Evolutionary conservation across 78 protist species (phyloP), one percentile per base, ranked within the genome.

Genomic region (Ministeria vibrans): DNA sequence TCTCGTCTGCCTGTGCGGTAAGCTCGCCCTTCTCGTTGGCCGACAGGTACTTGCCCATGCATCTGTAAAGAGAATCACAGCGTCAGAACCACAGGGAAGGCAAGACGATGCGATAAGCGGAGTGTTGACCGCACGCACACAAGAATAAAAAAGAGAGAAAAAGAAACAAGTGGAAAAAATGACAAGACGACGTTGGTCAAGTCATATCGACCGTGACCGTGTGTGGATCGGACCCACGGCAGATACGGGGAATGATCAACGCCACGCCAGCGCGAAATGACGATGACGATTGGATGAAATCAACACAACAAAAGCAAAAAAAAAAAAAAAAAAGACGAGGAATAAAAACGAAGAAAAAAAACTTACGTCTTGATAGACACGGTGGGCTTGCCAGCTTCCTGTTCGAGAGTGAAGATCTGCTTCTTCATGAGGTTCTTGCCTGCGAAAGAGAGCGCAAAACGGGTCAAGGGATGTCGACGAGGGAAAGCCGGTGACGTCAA

Each of bases 371-470:
- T 9, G 55, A 63, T 6, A 41, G 6, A 63, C 25, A 63, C 71
- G 39, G 34, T 41, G 71, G 42, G 34, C 32, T 51, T 6, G 76
- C 76, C 76, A 1, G 39, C 61, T 30, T 41, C 39, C 53, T 70
- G 76, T 59, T 70, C 76, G n/a, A 70, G 32, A 5, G 32, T 28
- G 59, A 70, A 70, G 76, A 70, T 70, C 76, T 70, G 76, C 53
- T 70, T 70, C 44, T 41, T 70, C 61, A n/a, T 42, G 44, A 70
- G 71, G 71, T 32, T 32, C 32, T 34, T 34, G 71, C 71, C 71
- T 63, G 71, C 66, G 66, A 59, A 11, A 11, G 13, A 51, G 18
- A 13, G 59, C 59, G 59, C 59, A 51, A 22, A 18, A 22, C 18
- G 18, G 59, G 13, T 13, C 59, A 51, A 51, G 18, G 13, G 30